These are phyloP conservation scores for Daldinia vernicosa DNA, from an alignment of 495 filamentous ascomycete species.

Conservation along the genomic window DNA sequence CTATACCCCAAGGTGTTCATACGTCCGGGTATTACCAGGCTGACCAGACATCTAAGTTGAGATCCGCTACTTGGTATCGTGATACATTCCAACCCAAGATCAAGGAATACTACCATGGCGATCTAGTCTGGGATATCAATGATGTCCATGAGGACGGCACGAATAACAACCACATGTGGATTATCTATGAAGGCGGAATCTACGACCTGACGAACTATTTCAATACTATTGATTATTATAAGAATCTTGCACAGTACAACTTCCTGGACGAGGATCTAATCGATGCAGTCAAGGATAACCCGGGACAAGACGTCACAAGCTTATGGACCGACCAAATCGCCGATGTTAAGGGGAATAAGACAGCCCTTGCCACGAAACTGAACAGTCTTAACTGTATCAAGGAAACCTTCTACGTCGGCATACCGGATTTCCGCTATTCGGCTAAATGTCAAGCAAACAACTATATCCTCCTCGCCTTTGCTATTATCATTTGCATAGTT, in stretches of 20 bases:
- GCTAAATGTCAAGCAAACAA: constrained; percentile 87
- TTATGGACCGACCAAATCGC: constrained; percentile 62
- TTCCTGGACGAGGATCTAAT: constrained; percentile 75
- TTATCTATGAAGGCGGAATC: constrained; percentile 74
- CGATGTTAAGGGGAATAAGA: constrained; percentile 49
- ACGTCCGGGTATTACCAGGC: constrained; percentile 68
- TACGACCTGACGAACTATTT: constrained; percentile 96
- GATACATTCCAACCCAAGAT: constrained; percentile 80
- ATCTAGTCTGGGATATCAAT: constrained; percentile 71
- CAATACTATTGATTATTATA: constrained; percentile 68
- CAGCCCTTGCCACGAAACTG: constrained; percentile 50
- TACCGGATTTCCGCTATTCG: constrained; percentile 81
- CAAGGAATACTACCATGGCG: constrained; percentile 84
- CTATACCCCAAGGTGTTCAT: constrained; percentile 66
- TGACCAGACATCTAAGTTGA: constrained; percentile 63
- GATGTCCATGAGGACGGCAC: constrained; percentile 70
- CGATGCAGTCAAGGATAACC: constrained; percentile 72
- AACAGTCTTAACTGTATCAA: constrained; percentile 81
- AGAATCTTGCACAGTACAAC: constrained; percentile 58
- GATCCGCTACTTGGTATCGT: constrained; percentile 77
- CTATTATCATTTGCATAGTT: constrained; percentile 79
- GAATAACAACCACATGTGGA: constrained; percentile 76
- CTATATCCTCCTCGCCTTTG: constrained; percentile 88
- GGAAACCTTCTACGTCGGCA: constrained; percentile 83
- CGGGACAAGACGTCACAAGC: constrained; percentile 78